Base-by-base conservation (phyloP, 1,284 basidiomycete genomes). In the Inonotus obliquus region DNA sequence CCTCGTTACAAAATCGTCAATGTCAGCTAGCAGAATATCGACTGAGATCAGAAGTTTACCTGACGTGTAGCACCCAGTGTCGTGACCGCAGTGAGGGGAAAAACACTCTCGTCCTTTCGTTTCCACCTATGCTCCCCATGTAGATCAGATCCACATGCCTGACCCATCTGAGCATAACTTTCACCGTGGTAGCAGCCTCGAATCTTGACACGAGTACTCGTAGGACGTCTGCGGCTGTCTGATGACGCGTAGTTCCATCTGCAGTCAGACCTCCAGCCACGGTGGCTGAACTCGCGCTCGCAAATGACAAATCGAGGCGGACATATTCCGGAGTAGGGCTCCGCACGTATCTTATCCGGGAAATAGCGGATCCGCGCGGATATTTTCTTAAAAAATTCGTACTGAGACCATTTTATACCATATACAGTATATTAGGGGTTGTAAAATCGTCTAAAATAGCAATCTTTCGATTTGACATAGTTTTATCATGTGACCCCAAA, bases 101-200 rank as follows among this genome's bases (percentile, higher is more conserved):
- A 99, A 56, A 98, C 88, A n/a, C 96, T 96, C 19, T 91, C 92
- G 74, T 98, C 95, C 75, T 99, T 99, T 56, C 87, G 83, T 72
- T 91, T 91, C 96, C 96, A 99, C 69, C 92, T 91, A 27, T 81
- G 80, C n/a, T n/a, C n/a, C n/a, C n/a, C n/a, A n/a, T n/a, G n/a
- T n/a, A n/a, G n/a, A n/a, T 7, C 78, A 64, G 98, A 92, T 85
- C 95, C n/a, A 97, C 17, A 81, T 75, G 52, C 91, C 86, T 45
- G 94, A 89, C 64, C 97, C 90, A 65, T 85, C 81, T 0, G 96
- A 98, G 19, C n/a, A n/a, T n/a, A n/a, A n/a, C n/a, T n/a, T n/a
- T n/a, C n/a, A n/a, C n/a, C n/a, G n/a, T n/a, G n/a, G 94, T 86
- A 67, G 94, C 87, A 2, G 81, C 72, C 68, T 96, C 92, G 78